Evolutionary conservation across 2,329 filamentous ascomycete genomes (phyloP), one percentile per base, ranked within the genome.

Genomic region (Diaporthe australafricana): DNA sequence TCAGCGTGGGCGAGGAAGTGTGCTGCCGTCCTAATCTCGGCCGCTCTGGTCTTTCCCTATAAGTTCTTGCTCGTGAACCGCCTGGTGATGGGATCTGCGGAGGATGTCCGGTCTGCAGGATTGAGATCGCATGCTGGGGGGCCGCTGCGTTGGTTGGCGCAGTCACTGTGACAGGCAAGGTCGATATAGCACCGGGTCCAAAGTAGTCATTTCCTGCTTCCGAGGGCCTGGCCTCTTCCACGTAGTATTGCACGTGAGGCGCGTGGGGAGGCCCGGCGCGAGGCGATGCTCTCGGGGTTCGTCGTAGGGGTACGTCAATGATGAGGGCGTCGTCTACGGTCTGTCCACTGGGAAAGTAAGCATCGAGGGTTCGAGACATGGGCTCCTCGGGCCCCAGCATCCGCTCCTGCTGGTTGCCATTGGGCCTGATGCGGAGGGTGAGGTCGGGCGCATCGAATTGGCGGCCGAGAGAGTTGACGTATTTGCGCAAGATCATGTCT

Each of bases 391-490:
- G 96, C 2, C 93, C 93, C 67, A 99, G 84, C 0, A 89, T 82
- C 56, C 95, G 90, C 78, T 95, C 94, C 50, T 79, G 85, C 74
- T 84, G 83, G 79, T 88, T 82, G 77, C 94, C 92, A 70, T 94
- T 89, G n/a, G 93, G 90, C 20, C 88, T 81, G 76, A 98, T 93
- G 74, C 93, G 91, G 75, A 98, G 86, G 14, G 89, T 91, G 71
- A 99, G 89, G 81, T 99, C 96, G 16, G 96, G 96, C 14, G 96
- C 89, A 83, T 99, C 96, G 81, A 95, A 98, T 67, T 89, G 93
- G 77, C 91, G 91, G 65, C 96, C 96, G 32, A 99, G 87, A 17
- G 95, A 97, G 83, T 99, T 98, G 77, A 91, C 91, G 81, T 98
- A 99, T 85, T 98, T 98, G 78, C 90, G 91, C 77, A 98, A 85